phyloP scores from a whole-genome alignment of 768 basidiomycete species.

The Naganishia antarctica region DNA sequence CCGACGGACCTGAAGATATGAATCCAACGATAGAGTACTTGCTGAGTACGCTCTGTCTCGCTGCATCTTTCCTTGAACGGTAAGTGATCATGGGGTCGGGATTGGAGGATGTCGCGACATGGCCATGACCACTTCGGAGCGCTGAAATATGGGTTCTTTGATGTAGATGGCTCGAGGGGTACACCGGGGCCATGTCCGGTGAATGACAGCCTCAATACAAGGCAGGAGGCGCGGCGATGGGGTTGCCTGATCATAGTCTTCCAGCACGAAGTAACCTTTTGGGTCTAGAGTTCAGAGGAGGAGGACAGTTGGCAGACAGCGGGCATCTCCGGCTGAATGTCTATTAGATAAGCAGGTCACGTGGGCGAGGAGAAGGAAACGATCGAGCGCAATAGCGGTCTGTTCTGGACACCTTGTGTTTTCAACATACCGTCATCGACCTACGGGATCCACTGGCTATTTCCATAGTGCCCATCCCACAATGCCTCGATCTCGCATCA shows the following conservation, averaged over 20 bases:
- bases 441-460: no score
- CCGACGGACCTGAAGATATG: constrained; percentile 73
- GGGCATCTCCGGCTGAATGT: background rate
- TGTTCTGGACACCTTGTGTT: background rate
- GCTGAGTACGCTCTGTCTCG: constrained; percentile 63
- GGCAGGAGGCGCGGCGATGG: no score
- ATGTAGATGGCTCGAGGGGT: background rate
- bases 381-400: no score
- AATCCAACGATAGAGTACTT: constrained; percentile 93
- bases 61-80: constrained; percentile 68
- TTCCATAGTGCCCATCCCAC: background rate
- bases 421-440: no score
- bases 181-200: constrained; percentile 14
- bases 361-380: background rate
- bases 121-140: constrained; percentile 27
- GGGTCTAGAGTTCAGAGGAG: background rate
- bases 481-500: background rate
- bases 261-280: no score
- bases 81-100: constrained; percentile 82
- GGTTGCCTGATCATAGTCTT: no score
- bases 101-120: constrained; percentile 28
- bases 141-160: background rate
- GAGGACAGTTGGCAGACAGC: background rate
- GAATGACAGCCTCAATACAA: no score
- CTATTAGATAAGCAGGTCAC: background rate